Base-by-base conservation (phyloP, 2,329 filamentous ascomycete species). In the Sarocladium brachiariae region DNA sequence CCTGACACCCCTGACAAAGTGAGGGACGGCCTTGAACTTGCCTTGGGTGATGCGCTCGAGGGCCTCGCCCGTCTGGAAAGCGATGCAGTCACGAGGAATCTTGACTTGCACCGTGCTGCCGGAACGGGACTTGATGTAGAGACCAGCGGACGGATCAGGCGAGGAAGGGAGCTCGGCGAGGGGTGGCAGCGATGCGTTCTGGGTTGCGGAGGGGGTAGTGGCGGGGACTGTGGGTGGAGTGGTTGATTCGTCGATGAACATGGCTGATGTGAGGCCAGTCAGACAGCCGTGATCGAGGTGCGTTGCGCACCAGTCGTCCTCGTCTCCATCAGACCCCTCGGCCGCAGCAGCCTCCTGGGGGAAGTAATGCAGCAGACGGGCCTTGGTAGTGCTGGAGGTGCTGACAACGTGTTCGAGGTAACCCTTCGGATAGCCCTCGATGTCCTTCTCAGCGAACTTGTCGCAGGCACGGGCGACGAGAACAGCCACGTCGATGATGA, bases 61-160 rank as follows among this genome's bases (percentile, higher is more conserved):
- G 1, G 92, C 86, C 70, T 96, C 89, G 2, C 92, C 93, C 0
- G 92, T 99, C 73, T 99, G 92, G 65, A 99, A 99, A 1, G 89
- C 93, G 47, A 99, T 84, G 66, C 89, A 93, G 63, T 95, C 90
- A 37, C 84, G 78, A 1, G 92, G 93, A 56, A 99, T 96, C 63
- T 84, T 83, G 58, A 97, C 89, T 68, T 97, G 93, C n/a, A 91
- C 86, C 1, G 87, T 85, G 53, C 85, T 74, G 2, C 89, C 90
- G 0, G 83, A 81, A 39, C 93, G 84, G 25, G 90, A 92, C 65
- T 87, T 86, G 69, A 97, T 96, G 72, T 96, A 97, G n/a, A 99
- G 73, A 0, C 93, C 93, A 0, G 92, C 87, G 11, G 80, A 78
- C 3, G 90, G 83, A 62, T 97, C 91, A 0, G 93, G 92, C 2